Conservation (phyloP, 352 stramenopile species). For the Phytophthora sp. region DNA sequence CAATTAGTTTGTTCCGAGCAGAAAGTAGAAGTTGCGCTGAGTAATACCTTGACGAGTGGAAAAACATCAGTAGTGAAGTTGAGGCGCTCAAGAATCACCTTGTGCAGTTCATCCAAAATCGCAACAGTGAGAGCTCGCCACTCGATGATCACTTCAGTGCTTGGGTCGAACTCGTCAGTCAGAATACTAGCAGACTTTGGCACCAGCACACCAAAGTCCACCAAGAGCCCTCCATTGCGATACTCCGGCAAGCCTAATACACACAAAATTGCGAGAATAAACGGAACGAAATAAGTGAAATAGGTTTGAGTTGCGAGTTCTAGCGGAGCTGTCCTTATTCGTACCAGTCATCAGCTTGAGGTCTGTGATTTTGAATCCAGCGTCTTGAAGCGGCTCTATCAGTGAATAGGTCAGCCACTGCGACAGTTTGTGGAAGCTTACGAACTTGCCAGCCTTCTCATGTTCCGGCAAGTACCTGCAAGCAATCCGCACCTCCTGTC, state of each 20-base stretch:
- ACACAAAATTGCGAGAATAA: background rate
- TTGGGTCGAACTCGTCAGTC: slow-evolving; percentile 66
- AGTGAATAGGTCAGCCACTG: slow-evolving; percentile 91
- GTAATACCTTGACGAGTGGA: slow-evolving; percentile 81
- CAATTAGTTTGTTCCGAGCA: slow-evolving; percentile 11
- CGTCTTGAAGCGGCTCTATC: slow-evolving; percentile 86
- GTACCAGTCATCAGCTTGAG: slow-evolving; percentile 68
- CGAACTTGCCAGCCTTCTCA: slow-evolving; percentile 59
- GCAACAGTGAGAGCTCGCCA: slow-evolving; percentile 86
- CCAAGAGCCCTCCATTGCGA: slow-evolving; percentile 81
- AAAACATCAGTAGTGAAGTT: slow-evolving; percentile 77
- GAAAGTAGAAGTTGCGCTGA: background rate
- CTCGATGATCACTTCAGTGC: slow-evolving; percentile 82
- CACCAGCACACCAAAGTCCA: slow-evolving; percentile 81
- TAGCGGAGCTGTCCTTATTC: too few relatives aligned
- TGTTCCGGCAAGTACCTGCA: slow-evolving; percentile 57
- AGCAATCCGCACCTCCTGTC: background rate
- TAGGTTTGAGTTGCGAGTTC: too few relatives aligned
- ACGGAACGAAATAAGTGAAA: too few relatives aligned
- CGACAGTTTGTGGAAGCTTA: slow-evolving; percentile 91
- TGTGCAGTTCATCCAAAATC: slow-evolving; percentile 80
- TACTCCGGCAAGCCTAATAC: slow-evolving; percentile 76
- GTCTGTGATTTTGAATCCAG: slow-evolving; percentile 80
- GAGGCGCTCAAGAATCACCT: slow-evolving; percentile 65
- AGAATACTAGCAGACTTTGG: slow-evolving; percentile 65